These are phyloP conservation scores for Musa balbisiana DNA, from an alignment of 202 grass and related monocot species.

Conservation along the genomic window DNA sequence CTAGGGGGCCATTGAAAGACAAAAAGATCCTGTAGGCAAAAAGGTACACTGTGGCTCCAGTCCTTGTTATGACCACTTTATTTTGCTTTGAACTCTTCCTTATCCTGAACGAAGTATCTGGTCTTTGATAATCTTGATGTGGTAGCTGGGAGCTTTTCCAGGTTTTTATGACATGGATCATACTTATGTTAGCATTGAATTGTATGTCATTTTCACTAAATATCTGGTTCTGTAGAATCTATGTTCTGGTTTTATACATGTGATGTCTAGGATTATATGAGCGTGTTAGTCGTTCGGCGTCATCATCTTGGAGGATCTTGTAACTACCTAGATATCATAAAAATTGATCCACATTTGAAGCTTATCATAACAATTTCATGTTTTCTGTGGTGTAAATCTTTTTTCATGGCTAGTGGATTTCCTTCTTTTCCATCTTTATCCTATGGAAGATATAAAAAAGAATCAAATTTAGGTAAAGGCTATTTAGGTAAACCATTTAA, in stretches of 20 bases:
- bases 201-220: background rate
- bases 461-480: too few relatives aligned
- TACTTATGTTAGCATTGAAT: background rate
- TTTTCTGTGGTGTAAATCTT: too few relatives aligned
- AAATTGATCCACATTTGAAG: background rate
- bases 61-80: background rate
- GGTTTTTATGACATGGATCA: background rate
- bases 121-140: background rate
- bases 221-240: background rate
- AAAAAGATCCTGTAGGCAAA: constrained; percentile 7
- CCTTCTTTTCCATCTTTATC: too few relatives aligned
- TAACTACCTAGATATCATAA: background rate
- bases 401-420: too few relatives aligned
- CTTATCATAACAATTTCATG: background rate
- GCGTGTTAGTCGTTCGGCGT: background rate
- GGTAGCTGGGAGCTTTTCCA: background rate
- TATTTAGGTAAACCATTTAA: too few relatives aligned
- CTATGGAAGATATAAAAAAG: too few relatives aligned
- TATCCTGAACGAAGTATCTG: background rate
- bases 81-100: background rate
- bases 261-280: background rate
- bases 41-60: background rate
- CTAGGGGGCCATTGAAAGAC: background rate
- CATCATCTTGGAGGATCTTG: background rate
- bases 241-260: background rate